Evolutionary conservation across 2,329 filamentous ascomycete genomes (phyloP), one percentile per base, ranked within the genome.

Genomic region (Trichoderma afroharzianum): DNA sequence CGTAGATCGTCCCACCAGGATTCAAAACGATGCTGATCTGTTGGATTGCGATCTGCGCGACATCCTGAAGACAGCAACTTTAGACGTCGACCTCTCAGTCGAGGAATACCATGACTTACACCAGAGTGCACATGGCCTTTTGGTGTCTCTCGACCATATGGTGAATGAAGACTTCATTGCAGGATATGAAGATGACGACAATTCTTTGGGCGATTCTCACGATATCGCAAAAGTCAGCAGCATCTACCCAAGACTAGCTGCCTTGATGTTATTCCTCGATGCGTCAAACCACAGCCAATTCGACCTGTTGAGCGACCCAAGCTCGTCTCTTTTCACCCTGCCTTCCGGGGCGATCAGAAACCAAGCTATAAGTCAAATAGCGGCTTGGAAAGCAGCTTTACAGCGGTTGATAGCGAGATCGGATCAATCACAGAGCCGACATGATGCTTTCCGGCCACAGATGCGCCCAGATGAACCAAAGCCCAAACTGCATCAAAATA

Each of bases 11-110:
- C 68, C 57, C 26, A 70, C 68, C 9, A 55, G 21, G 39, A 36
- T 36, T 9, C 68, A 63, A 9, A 70, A 70, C 24, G 39, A 70
- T 18, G 30, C 36, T n/a, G 68, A 70, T 43, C 24, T 70, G 3
- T 55, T 70, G 24, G 68, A 70, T 21, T 70, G 58, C 15, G 68
- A 70, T 30, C 68, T 70, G 6, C 68, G 68, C 9, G 58, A 63
- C 7, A 30, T 70, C 39, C 32, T 70, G 1, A 36, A 53, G n/a
- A 70, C 43, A 6, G 18, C 43, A 12, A 63, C n/a, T 30, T 36
- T 57, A 9, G 68, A 63, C 18, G 50, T 70, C 5, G 39, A 53
- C 12, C 58, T 68, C 4, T 47, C 53, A 32, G 55, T 18, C 1
- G 53, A 57, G 11, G 64, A 68, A 4, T 68, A 32, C 6, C 1